These are phyloP conservation scores for Colletotrichum simmondsii DNA, from an alignment of 2,329 filamentous ascomycete species.

Conservation along the genomic window DNA sequence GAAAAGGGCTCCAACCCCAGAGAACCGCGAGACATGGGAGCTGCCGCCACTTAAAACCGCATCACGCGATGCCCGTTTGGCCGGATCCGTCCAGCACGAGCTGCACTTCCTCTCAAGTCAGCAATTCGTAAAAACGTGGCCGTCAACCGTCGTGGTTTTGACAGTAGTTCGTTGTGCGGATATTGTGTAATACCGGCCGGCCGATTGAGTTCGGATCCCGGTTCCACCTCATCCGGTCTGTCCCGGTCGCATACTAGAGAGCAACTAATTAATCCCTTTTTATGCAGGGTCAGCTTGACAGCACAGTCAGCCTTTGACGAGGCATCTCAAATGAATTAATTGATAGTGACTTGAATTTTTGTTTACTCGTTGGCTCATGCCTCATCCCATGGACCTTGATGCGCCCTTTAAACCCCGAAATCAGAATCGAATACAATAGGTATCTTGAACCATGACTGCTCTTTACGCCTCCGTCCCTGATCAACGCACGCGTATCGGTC, in stretches of 20 bases:
- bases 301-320: neutral
- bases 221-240: neutral
- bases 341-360: neutral
- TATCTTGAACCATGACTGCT: neutral
- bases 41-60: neutral
- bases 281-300: neutral
- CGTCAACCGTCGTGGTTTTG: too few species aligned
- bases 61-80: neutral
- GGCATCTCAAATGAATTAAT: neutral
- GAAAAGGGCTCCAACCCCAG: neutral
- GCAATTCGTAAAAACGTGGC: neutral
- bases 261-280: neutral
- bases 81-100: neutral
- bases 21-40: conserved; percentile 1
- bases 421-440: neutral
- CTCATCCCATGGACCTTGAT: neutral
- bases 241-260: neutral
- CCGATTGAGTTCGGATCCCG: neutral
- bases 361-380: neutral
- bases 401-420: neutral
- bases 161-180: too few species aligned
- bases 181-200: neutral
- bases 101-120: neutral
- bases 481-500: neutral
- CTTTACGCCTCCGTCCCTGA: neutral